Conservation (phyloP, 768 basidiomycete genomes). For the Paxillus rubicundulus region DNA sequence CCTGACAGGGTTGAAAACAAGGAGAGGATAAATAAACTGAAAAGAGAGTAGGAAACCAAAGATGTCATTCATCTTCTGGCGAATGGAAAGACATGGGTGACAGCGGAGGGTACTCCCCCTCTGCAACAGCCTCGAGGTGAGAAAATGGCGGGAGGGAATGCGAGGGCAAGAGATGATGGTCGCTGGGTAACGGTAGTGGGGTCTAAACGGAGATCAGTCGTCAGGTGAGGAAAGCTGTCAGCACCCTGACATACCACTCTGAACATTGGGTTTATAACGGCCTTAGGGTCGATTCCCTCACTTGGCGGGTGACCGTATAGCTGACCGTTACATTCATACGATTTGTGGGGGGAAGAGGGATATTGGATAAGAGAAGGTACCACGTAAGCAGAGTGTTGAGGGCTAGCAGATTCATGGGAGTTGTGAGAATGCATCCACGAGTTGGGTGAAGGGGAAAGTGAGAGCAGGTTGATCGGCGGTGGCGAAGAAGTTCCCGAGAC, state of each 20-base stretch:
- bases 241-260: constrained; percentile 68
- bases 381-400: constrained; percentile 34
- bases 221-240: constrained; percentile 3
- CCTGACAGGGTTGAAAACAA: constrained; percentile 10
- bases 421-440: constrained; percentile 51
- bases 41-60: constrained; percentile 16
- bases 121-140: constrained; percentile 80
- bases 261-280: constrained; percentile 83
- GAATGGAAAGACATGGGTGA: constrained; percentile 72
- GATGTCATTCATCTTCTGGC: constrained; percentile 43
- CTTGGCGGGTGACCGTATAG: constrained; percentile 57
- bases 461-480: constrained; percentile 71
- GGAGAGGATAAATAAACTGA: constrained; percentile 19
- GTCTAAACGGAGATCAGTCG: constrained; percentile 37
- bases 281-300: constrained; percentile 59
- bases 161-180: constrained; percentile 37
- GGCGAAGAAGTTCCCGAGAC: constrained; percentile 68
- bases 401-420: constrained; percentile 38
- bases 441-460: constrained; percentile 64
- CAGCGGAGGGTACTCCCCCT: constrained; percentile 67
- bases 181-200: constrained; percentile 48
- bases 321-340: constrained; percentile 53
- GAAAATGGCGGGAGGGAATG: constrained; percentile 74
- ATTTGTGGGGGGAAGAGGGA: constrained; percentile 37
- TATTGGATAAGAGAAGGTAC: constrained; percentile 37